phyloP scores from a whole-genome alignment of 257 asterid species.

The Linaria vulgaris region DNA sequence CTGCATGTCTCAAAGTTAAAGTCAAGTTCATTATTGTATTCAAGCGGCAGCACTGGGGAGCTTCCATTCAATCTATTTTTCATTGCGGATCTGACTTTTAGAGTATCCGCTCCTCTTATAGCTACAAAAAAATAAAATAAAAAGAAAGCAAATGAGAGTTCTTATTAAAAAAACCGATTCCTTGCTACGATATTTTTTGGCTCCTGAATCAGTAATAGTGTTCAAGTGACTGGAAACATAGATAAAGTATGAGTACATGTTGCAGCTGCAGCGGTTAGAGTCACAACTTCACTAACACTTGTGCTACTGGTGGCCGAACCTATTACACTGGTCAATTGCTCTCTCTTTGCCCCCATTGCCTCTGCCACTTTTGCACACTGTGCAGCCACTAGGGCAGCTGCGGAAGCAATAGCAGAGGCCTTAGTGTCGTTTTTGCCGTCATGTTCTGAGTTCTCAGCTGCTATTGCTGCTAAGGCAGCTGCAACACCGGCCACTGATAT shows the following conservation, averaged over 20 bases:
- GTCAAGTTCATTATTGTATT: conserved; percentile 49
- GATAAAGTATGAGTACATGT: conserved; percentile 51
- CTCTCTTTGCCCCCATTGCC: conserved; percentile 94
- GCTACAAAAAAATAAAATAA: conserved; percentile 45
- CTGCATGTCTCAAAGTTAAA: conserved; percentile 66
- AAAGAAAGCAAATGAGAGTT: too few relatives aligned
- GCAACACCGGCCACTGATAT: conserved; percentile 92
- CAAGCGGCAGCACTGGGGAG: conserved; percentile 64
- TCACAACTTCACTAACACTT: conserved; percentile 56
- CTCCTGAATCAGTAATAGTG: too few relatives aligned
- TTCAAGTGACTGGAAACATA: neutral
- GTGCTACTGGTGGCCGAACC: conserved; percentile 71
- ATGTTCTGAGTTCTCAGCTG: conserved; percentile 60
- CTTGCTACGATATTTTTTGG: too few relatives aligned
- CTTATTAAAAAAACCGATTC: neutral
- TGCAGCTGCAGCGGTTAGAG: conserved; percentile 82
- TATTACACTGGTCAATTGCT: conserved; percentile 59
- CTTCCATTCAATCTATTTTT: conserved; percentile 61
- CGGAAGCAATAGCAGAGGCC: conserved; percentile 76
- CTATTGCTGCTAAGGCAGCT: conserved; percentile 85
- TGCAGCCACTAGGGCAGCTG: conserved; percentile 87
- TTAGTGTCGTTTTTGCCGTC: conserved; percentile 32
- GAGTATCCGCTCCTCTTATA: conserved; percentile 82
- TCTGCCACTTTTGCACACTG: conserved; percentile 90
- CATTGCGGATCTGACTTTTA: conserved; percentile 62